A percentile compares a stretch with the other conserved stretches of the same genome.
These are phyloP conservation scores for Trametes sp. DNA, from an alignment of 1,284 basidiomycete species.

Conservation along the genomic window DNA sequence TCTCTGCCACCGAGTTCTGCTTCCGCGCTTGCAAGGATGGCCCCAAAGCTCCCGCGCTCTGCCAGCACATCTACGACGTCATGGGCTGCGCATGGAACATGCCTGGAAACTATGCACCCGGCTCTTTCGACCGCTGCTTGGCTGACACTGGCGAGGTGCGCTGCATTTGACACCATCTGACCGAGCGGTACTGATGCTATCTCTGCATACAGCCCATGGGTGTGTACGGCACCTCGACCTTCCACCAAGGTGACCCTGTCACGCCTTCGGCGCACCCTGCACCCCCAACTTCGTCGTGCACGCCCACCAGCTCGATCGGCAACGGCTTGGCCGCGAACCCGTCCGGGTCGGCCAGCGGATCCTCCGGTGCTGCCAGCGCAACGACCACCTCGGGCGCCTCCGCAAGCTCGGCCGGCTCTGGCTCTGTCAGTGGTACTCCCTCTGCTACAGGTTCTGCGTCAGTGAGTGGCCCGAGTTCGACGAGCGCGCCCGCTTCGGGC, in stretches of 20 bases:
- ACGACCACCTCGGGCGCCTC: background rate
- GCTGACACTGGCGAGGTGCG: constrained; percentile 58
- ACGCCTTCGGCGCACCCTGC: constrained; percentile 69
- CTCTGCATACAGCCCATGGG: constrained; percentile 62
- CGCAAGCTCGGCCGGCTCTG: constrained; percentile 3
- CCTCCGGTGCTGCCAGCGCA: constrained; percentile 3
- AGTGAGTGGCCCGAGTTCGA: constrained; percentile 4
- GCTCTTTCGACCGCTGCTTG: constrained; percentile 65
- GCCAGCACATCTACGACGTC: constrained; percentile 73
- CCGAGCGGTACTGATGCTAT: constrained; percentile 1
- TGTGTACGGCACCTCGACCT: constrained; percentile 72
- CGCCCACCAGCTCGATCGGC: constrained; percentile 48
- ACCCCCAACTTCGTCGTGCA: constrained; percentile 63
- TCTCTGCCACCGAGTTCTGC: constrained; percentile 70
- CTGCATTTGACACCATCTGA: constrained; percentile 1
- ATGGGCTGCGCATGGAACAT: constrained; percentile 76
- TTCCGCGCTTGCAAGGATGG: constrained; percentile 77
- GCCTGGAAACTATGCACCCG: constrained; percentile 66
- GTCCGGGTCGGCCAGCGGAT: constrained; percentile 17
- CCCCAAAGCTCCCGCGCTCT: constrained; percentile 62
- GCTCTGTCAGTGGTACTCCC: constrained; percentile 1
- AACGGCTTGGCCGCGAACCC: constrained; percentile 42
- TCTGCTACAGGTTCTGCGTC: constrained; percentile 5
- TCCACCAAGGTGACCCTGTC: constrained; percentile 65
- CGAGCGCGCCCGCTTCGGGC: constrained; percentile 4